These are phyloP conservation scores for Fusarium sororula DNA, from an alignment of 2,329 filamentous ascomycete genomes.

Conservation along the genomic window DNA sequence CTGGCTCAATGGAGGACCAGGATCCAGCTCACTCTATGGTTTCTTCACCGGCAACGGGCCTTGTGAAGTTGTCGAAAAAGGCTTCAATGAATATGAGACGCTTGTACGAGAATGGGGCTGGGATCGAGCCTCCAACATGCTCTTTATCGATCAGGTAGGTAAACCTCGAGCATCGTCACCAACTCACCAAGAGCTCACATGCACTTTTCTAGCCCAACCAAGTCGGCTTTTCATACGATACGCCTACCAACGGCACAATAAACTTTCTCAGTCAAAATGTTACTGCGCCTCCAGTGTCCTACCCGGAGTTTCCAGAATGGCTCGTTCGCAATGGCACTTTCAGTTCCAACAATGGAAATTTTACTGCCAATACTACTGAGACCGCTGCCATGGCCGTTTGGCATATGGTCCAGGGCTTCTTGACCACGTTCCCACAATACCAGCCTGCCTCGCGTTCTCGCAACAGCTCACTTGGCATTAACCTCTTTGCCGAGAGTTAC, in stretches of 20 bases:
- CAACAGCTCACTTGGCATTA: constrained; percentile 63
- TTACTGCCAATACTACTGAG: constrained; percentile 64
- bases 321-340: constrained; percentile 72
- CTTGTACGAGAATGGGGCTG: constrained; percentile 70
- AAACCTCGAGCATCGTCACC: background rate
- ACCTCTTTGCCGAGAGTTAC: constrained; percentile 75
- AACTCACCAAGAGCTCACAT: constrained; percentile 8
- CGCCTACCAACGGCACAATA: constrained; percentile 67
- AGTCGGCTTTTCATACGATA: constrained; percentile 75
- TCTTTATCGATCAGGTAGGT: constrained; percentile 66
- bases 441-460: constrained; percentile 53
- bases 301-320: constrained; percentile 39
- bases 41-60: constrained; percentile 69
- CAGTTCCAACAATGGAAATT: constrained; percentile 58
- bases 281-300: constrained; percentile 39
- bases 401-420: constrained; percentile 71
- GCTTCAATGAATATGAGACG: constrained; percentile 61
- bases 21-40: constrained; percentile 70
- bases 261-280: constrained; percentile 55
- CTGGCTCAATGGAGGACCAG: constrained; percentile 75
- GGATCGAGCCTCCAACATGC: constrained; percentile 65
- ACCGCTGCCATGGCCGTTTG: constrained; percentile 68
- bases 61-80: constrained; percentile 59
- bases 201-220: constrained; percentile 67
- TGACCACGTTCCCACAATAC: constrained; percentile 67